Base-by-base conservation (phyloP, 306 rosid genomes). In the Fragaria vesca region DNA sequence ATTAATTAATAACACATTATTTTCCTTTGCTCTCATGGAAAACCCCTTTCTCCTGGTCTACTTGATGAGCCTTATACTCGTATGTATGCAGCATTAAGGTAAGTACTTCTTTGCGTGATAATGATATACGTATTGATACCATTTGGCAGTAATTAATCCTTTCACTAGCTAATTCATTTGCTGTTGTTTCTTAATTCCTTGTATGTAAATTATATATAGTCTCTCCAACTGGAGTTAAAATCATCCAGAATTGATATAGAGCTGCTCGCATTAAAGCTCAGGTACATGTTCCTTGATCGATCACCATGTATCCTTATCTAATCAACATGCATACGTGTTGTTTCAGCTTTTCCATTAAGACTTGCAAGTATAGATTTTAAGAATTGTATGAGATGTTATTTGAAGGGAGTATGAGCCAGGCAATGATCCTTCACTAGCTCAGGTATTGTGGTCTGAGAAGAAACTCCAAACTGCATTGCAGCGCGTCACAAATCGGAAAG, bases 391-490 rank as follows among this genome's bases (percentile, higher is more conserved):
- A 3, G 30, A 61, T 61, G 28, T 61, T 57, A 43, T 32, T n/a
- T 17, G 30, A 9, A 77, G 74, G 8, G 57, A 52, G 26, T 66
- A 69, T 77, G 80, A 77, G 66, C 75, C 66, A 8, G 74, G 57
- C 42, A 17, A 62, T 7, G 68, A 68, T 51, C 18, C 68, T 21
- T 68, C 80, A 12, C 57, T 77, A 21, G 54, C 52, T 54, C 75
- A 52, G 42, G 20, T 77, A 4, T 66, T 66, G 11, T 36, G 67
- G 74, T 36, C 54, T 40, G 75, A 77, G 50, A 52, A 11, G 13
- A 30, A 62, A 18, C 4, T 62, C 8, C 32, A 62, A 1, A 40
- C 17, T 8, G 40, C 80, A 38, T 43, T 77, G 16, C 45, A 66
- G 6, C 21, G 46, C n/a, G 46, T 68, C 57, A 67, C 52, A 2